Evolutionary conservation across 768 basidiomycete species (phyloP).

Genomic region (Phanerochaete sordida): DNA sequence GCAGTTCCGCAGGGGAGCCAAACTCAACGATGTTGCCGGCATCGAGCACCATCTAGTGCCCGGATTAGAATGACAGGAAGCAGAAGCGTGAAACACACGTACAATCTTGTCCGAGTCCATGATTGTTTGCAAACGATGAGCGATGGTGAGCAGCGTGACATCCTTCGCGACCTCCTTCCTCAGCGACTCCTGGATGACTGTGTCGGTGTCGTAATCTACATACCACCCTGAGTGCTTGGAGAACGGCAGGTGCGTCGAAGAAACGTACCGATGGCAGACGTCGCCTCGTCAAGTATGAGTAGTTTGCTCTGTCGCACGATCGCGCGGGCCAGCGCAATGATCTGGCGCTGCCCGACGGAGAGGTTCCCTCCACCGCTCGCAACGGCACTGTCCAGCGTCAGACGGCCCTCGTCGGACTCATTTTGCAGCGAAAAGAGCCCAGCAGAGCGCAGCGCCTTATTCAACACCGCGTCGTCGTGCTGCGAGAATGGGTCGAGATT

Average conservation of each 20-base stretch:
- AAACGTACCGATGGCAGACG: conserved; percentile 38
- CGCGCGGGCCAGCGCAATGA: conserved; percentile 58
- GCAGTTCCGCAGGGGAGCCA: conserved; percentile 45
- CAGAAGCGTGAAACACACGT: conserved; percentile 30
- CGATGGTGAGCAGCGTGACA: conserved; percentile 54
- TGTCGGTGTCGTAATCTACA: conserved; percentile 51
- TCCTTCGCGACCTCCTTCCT: conserved; percentile 38
- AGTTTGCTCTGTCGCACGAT: conserved; percentile 53
- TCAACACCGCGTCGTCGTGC: conserved; percentile 48
- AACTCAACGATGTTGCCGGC: too few relatives aligned
- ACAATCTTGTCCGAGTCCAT: conserved; percentile 62
- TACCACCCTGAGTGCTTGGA: not conserved
- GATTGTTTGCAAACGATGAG: conserved; percentile 54
- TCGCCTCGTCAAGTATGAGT: conserved; percentile 31
- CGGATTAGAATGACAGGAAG: not conserved
- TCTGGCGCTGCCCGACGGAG: conserved; percentile 55
- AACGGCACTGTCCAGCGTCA: conserved; percentile 43
- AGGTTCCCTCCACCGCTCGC: conserved; percentile 42
- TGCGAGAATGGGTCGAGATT: conserved; percentile 59
- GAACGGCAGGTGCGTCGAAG: not conserved
- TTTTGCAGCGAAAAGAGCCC: conserved; percentile 41
- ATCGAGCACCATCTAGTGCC: too few relatives aligned
- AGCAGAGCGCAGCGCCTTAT: conserved; percentile 43
- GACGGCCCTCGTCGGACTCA: conserved; percentile 29
- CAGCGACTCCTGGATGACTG: conserved; percentile 53